Base-by-base conservation (phyloP, 768 basidiomycete species). In the Phylloporus rhodoxanthus region DNA sequence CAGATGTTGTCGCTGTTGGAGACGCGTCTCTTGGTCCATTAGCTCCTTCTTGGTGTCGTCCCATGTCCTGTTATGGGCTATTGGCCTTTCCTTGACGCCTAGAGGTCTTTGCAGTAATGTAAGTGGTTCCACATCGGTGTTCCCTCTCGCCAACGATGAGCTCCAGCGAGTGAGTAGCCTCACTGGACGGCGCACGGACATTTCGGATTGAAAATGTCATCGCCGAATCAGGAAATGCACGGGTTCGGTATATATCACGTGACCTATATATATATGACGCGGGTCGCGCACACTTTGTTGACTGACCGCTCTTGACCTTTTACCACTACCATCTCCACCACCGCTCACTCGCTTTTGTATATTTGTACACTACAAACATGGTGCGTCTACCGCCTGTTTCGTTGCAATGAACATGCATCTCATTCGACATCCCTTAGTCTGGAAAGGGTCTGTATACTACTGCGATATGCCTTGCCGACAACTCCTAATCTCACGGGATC, bases 21-120 rank as follows among this genome's bases (percentile, higher is more conserved):
- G 72, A 36, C 83, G 76, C 23, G 76, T 77, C 36, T 91, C 85
- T 56, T 79, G 74, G 62, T 92, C 80, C 66, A 93, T 65, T 41
- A 87, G 66, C 40, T 89, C 84, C 48, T 82, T 81, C 57, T 78
- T 74, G 52, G 74, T 79, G 49, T 87, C 77, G 21, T 77, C 73
- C 71, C 79, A 77, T 40, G 81, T 77, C 62, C 76, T 81, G 36
- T 66, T 62, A 11, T 75, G 64, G 8, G 86, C 80, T 6, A 76
- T 77, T 1, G 91, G 93, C 20, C 75, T 72, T 48, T 85, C 78
- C 36, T 71, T 68, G 30, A 93, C 77, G n/a, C 93, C 93, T 9
- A 94, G 70, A 8, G 93, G 90, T 19, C 87, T 70, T 48, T 71
- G 74, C 25, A 89, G 68, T 26, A 75, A 51, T 13, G 63, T 53